Evolutionary conservation across 495 filamentous ascomycete species (phyloP).

Genomic region (Astrothelium subdiscretum): DNA sequence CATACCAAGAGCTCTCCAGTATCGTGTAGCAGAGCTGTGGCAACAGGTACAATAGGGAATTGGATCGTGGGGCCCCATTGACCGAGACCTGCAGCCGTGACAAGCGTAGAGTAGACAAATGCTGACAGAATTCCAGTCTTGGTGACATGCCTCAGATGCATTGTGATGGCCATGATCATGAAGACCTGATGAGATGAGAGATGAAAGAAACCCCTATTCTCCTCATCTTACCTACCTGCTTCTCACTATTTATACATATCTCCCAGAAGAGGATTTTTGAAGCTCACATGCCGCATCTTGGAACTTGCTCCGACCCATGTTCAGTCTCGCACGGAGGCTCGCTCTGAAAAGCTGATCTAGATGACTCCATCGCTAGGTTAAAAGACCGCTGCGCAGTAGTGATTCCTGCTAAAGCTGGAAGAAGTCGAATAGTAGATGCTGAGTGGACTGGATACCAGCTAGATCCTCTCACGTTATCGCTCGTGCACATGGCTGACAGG

Average conservation of each 20-base stretch:
- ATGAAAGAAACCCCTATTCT: background rate
- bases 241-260: background rate
- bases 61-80: background rate
- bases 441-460: background rate
- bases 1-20: background rate
- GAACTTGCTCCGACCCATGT: background rate
- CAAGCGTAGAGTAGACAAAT: background rate
- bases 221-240: background rate
- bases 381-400: background rate
- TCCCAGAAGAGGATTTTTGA: background rate
- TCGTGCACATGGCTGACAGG: background rate
- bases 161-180: background rate
- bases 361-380: background rate
- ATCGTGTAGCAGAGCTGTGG: background rate
- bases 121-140: background rate
- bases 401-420: background rate
- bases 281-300: background rate
- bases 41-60: slow-evolving; percentile 1
- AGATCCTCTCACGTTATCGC: background rate
- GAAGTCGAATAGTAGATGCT: background rate
- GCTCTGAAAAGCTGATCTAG: background rate
- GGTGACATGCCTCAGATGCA: background rate
- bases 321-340: background rate
- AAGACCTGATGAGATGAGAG: background rate
- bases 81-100: background rate